Evolutionary conservation across 352 stramenopile species (phyloP).

Genomic region (Phytopythium cucurbitacearum): DNA sequence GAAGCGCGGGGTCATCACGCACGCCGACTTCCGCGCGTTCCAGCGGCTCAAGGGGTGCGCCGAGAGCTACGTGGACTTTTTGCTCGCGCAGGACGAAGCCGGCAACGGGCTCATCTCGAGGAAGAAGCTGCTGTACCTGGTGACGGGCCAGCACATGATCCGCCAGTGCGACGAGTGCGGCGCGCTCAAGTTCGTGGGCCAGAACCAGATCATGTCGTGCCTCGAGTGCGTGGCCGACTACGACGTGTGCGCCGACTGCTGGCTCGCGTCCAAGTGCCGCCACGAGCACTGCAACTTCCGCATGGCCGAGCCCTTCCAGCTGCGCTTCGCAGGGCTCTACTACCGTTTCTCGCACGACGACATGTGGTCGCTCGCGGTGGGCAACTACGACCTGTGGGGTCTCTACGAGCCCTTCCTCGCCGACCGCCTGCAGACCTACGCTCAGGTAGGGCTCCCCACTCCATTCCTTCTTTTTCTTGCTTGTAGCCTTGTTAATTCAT

Average conservation of each 20-base stretch:
- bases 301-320: slow-evolving; percentile 28
- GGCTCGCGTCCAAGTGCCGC: slow-evolving; percentile 19
- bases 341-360: slow-evolving; percentile 31
- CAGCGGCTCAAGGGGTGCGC: slow-evolving; percentile 20
- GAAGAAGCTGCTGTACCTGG: slow-evolving; percentile 25
- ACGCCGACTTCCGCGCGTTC: slow-evolving; percentile 20
- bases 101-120: slow-evolving; percentile 18
- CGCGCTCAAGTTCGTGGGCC: slow-evolving; percentile 25
- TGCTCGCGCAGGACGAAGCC: slow-evolving; percentile 17
- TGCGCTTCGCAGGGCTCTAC: slow-evolving; percentile 26
- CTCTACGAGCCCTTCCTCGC: slow-evolving; percentile 29
- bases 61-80: slow-evolving; percentile 31
- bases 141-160: slow-evolving; percentile 27
- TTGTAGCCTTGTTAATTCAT: too few relatives aligned
- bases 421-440: slow-evolving; percentile 16
- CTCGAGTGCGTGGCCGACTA: slow-evolving; percentile 21
- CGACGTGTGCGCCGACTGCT: slow-evolving; percentile 21
- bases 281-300: slow-evolving; percentile 30
- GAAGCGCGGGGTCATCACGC: slow-evolving; percentile 18
- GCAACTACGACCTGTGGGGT: slow-evolving; percentile 26
- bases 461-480: background rate
- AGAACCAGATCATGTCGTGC: slow-evolving; percentile 27
- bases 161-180: slow-evolving; percentile 30
- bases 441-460: slow-evolving; percentile 2
- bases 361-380: slow-evolving; percentile 22